Percentiles rank a stretch among this genome's conserved stretches.
Conservation (phyloP, 805 yeast genomes). For the Candida khao-thaluensis region DNA sequence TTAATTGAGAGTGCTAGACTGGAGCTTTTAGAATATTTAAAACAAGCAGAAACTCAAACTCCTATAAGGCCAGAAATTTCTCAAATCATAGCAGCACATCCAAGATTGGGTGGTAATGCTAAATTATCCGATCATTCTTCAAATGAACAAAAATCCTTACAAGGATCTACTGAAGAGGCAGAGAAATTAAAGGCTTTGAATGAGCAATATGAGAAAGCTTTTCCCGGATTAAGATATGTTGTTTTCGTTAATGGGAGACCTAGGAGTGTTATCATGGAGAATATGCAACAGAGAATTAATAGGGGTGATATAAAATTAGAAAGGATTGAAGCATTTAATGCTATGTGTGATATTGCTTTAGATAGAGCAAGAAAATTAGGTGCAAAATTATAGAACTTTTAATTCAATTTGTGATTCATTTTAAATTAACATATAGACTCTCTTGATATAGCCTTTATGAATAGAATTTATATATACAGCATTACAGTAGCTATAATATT, state of each 20-base stretch:
- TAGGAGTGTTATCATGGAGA: slow-evolving; percentile 59
- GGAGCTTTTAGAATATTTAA: slow-evolving; percentile 33
- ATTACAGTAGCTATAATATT: too few relatives aligned
- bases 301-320: slow-evolving; percentile 57
- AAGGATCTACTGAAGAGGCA: slow-evolving; percentile 49
- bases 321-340: slow-evolving; percentile 66
- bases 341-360: slow-evolving; percentile 88
- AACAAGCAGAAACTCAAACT: slow-evolving; percentile 20
- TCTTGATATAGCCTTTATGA: too few relatives aligned
- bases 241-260: slow-evolving; percentile 86
- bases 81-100: slow-evolving; percentile 84
- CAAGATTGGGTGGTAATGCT: slow-evolving; percentile 68
- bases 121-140: slow-evolving; percentile 64
- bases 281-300: slow-evolving; percentile 59
- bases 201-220: slow-evolving; percentile 56
- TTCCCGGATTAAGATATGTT: slow-evolving; percentile 75
- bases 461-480: too few relatives aligned
- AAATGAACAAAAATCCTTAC: slow-evolving; percentile 67
- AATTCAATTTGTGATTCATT: too few relatives aligned
- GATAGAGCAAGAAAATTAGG: slow-evolving; percentile 66
- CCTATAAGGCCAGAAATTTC: slow-evolving; percentile 29
- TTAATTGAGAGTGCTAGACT: slow-evolving; percentile 48
- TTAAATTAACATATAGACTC: too few relatives aligned
- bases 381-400: slow-evolving; percentile 21
- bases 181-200: slow-evolving; percentile 53